Percentiles rank a stretch among this genome's conserved stretches.
Conservation (phyloP, 768 basidiomycete species). For the Russula brevipes region DNA sequence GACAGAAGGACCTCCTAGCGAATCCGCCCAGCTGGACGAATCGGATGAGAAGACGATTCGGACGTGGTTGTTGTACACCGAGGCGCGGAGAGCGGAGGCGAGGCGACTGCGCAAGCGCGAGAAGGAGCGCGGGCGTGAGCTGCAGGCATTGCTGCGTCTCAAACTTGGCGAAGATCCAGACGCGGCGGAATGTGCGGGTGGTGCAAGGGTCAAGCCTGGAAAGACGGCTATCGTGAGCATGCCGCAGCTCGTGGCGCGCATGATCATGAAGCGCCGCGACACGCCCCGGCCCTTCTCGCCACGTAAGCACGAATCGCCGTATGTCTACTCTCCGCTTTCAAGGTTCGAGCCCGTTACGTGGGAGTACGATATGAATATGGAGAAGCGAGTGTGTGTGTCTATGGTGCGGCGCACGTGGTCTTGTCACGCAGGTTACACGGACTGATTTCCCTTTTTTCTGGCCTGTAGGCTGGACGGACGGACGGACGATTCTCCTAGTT, state of each 20-base stretch:
- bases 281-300: constrained; percentile 37
- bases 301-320: constrained; percentile 31
- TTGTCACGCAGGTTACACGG: not conserved
- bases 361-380: not conserved
- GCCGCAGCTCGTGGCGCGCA: constrained; percentile 43
- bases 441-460: not conserved
- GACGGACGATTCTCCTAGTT: constrained; percentile 15
- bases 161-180: constrained; percentile 39
- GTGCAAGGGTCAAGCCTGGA: constrained; percentile 14
- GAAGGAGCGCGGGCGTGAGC: constrained; percentile 52
- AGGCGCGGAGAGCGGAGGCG: constrained; percentile 37
- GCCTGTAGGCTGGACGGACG: not conserved
- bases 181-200: constrained; percentile 27
- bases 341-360: constrained; percentile 5
- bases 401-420: constrained; percentile 3
- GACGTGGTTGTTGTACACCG: constrained; percentile 32
- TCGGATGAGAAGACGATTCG: constrained; percentile 23
- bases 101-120: constrained; percentile 44
- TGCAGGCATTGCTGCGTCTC: constrained; percentile 50
- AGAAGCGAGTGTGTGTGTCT: not conserved
- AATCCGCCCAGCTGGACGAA: constrained; percentile 30
- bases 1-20: constrained; percentile 38
- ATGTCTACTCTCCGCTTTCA: constrained; percentile 33
- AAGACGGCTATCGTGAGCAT: constrained; percentile 29
- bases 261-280: constrained; percentile 43